Evolutionary conservation across 2,329 filamentous ascomycete species (phyloP), one percentile per base, ranked within the genome.

Genomic region (Aureobasidium uvarum): DNA sequence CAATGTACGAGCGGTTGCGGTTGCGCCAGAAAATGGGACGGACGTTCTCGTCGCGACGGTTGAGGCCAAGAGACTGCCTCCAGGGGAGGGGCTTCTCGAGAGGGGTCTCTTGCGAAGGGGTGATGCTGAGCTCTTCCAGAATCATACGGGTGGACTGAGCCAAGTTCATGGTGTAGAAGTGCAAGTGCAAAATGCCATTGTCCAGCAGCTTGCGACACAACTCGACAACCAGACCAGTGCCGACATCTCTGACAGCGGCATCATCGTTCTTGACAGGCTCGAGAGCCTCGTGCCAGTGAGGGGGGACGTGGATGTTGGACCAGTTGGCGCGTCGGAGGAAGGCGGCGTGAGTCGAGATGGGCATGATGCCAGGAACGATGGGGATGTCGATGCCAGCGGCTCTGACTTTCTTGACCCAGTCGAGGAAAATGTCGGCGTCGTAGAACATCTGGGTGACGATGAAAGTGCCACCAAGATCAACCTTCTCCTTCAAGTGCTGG

Each of bases 401-500:
- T 58, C 93, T 89, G 66, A 94, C 92, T 75, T 91, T 95, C 70
- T 85, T 82, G 43, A 96, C 90, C 95, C 95, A 99, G 62, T 88
- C 85, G 63, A 98, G 79, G 78, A 99, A 99, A 75, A 95, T 94
- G 73, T 99, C 94, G 58, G 87, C 93, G 74, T 99, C 94, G 81
- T 99, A 99, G 80, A 98, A 98, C 95, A 99, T 99, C 80, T 99
- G 95, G 0, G 95, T 98, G 63, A 99, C 91, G 69, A 99, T 90
- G 76, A 98, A 99, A 7, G 90, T 89, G 68, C 89, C 93, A 60
- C 95, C 95, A 66, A 91, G 91, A 75, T 99, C 95, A 39, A 98
- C 89, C 81, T 99, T 99, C 77, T 98, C 90, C 81, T 98, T 98
- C 74, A 99, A 80, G 76, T 98, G 95, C 69, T 95, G 89, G 69